A percentile compares a stretch with the other conserved stretches of the same genome.
Conservation (phyloP, 2,329 filamentous ascomycete species). For the Parascedosporium putredinis region DNA sequence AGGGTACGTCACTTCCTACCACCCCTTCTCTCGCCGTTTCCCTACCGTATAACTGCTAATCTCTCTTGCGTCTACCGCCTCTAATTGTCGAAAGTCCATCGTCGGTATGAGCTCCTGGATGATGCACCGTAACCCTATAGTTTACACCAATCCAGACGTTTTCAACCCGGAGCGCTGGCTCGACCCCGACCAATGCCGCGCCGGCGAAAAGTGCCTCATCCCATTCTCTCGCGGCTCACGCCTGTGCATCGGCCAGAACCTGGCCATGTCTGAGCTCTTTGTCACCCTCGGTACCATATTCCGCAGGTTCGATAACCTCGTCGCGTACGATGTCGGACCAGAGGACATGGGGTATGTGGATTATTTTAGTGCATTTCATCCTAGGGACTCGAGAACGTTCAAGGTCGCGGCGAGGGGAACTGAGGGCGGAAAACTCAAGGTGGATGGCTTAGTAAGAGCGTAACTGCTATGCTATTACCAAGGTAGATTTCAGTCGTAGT, state of each 20-base stretch:
- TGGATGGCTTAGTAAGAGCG: too few relatives aligned
- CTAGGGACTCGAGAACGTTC: not conserved
- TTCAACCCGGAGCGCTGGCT: not conserved
- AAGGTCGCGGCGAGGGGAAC: not conserved
- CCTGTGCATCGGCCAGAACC: not conserved
- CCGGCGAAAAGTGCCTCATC: not conserved
- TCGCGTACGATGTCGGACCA: not conserved
- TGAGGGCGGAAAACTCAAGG: too few relatives aligned
- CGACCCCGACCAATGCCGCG: not conserved
- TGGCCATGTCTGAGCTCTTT: not conserved
- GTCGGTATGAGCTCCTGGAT: not conserved
- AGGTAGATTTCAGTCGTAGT: too few relatives aligned
- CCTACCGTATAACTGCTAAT: not conserved
- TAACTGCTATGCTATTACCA: too few relatives aligned
- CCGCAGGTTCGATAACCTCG: not conserved
- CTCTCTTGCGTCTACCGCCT: not conserved
- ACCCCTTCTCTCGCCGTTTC: not conserved
- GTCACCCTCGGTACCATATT: not conserved
- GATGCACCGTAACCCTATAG: not conserved
- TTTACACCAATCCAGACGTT: not conserved
- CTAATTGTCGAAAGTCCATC: not conserved
- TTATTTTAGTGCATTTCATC: not conserved
- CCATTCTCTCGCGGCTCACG: not conserved
- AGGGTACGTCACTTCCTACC: not conserved
- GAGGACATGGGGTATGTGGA: not conserved